phyloP scores from a whole-genome alignment of 2,329 filamentous ascomycete species.

The Fusarium sp. region DNA sequence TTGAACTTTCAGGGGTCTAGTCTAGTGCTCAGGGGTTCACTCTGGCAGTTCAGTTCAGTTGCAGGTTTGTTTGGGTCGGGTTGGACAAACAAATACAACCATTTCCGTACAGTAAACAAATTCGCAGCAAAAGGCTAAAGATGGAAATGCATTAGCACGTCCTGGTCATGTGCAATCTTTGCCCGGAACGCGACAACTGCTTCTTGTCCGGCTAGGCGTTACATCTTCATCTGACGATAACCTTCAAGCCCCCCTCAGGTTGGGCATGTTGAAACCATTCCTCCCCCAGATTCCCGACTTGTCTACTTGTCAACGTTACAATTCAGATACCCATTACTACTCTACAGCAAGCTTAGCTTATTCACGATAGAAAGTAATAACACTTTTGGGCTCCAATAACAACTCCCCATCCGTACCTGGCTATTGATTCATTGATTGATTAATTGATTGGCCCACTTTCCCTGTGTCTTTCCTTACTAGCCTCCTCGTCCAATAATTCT shows the following conservation, averaged over 20 bases:
- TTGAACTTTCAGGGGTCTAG: conserved; percentile 33
- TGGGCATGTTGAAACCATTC: conserved; percentile 32
- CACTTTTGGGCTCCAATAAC: neutral
- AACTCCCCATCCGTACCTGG: neutral
- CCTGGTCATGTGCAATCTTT: conserved; percentile 8
- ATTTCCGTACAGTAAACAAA: neutral
- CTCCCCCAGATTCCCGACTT: conserved; percentile 25
- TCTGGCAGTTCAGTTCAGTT: neutral
- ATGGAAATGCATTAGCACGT: neutral
- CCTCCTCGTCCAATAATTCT: conserved; percentile 15
- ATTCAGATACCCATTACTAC: neutral
- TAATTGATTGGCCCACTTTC: conserved; percentile 31
- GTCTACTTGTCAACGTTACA: neutral
- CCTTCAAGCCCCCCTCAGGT: conserved; percentile 5
- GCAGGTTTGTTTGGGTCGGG: neutral
- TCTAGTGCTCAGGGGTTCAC: conserved; percentile 29
- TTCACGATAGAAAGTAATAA: conserved; percentile 3
- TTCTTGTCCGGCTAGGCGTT: neutral
- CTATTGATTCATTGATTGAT: neutral
- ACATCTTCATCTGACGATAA: neutral
- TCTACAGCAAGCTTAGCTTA: neutral
- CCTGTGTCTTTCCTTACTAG: conserved; percentile 17
- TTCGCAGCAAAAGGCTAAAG: neutral
- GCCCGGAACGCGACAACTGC: neutral
- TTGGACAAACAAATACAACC: conserved; percentile 4